Base-by-base conservation (phyloP, 805 yeast genomes). In the Kregervanrija delftensis region DNA sequence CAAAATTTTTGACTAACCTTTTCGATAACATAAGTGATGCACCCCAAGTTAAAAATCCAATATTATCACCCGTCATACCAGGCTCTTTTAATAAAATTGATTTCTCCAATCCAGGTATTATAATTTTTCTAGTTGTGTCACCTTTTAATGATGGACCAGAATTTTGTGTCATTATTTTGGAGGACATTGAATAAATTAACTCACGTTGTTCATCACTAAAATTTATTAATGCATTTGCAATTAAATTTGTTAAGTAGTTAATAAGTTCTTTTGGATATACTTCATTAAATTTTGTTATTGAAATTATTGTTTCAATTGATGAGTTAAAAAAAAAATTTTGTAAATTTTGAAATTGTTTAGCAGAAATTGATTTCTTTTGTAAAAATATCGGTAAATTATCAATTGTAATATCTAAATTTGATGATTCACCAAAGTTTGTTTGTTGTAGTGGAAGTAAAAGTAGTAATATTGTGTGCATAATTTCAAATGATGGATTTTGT, bases 31-130 rank as follows among this genome's bases (percentile, higher is more conserved):
- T 72, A 22, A 85, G 65, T 0, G 97, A 79, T 0, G 97, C 85
- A 0, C 98, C 99, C 99, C 99, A 91, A 0, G 99, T 91, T 50
- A 91, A 88, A 60, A 88, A 71, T 0, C 99, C 99, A 16, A 93
- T 66, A 49, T 83, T 85, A 62, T 93, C 99, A 34, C 79, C 76
- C 0, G 96, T 86, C 48, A 91, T 66, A 0, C 95, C 79, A 0
- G 98, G 98, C 57, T 91, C 99, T 46, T 72, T 71, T 30, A 91
- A 62, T 17, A 49, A 49, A 3, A 76, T 64, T 3, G 64, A 60
- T 0, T 52, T 53, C 0, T 53, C 49, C 17, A 74, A 56, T 4
- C 64, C 63, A 0, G 67, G 65, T 2, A 86, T 60, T 9, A 65
- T 61, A 31, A 91, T 79, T 37, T 68, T 71, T 39, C 98, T 67